phyloP scores from a whole-genome alignment of 805 yeast species.

The Ogataea parapolymorpha region DNA sequence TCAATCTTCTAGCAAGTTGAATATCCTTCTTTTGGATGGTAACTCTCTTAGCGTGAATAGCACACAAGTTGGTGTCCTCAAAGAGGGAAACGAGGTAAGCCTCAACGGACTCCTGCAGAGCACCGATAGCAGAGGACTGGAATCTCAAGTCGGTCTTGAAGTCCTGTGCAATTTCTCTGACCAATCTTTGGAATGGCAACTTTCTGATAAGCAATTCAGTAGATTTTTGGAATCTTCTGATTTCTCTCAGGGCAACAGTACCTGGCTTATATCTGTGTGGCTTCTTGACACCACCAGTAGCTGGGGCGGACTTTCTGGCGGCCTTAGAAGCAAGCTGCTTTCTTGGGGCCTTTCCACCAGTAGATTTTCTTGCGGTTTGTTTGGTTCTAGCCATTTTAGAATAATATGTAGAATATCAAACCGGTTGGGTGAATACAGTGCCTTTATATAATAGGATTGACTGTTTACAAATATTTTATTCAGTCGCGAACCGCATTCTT shows the following conservation, averaged over 20 bases:
- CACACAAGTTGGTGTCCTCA: conserved; percentile 98
- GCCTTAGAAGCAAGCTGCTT: conserved; percentile 89
- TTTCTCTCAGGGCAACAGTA: conserved; percentile 94
- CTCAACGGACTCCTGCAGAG: conserved; percentile 97
- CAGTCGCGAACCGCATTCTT: conserved; percentile 1
- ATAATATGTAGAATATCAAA: conserved; percentile 6
- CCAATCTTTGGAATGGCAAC: conserved; percentile 96
- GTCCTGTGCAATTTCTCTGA: conserved; percentile 93
- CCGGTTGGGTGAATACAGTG: conserved; percentile 8
- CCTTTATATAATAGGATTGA: conserved; percentile 9
- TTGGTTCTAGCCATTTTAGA: conserved; percentile 82
- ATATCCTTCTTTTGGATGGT: conserved; percentile 98
- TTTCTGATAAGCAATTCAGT: conserved; percentile 94
- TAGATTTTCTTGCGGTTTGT: conserved; percentile 92
- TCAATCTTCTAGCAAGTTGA: conserved; percentile 95
- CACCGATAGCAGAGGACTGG: conserved; percentile 97
- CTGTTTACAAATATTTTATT: conserved; percentile 7
- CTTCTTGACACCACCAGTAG: conserved; percentile 89
- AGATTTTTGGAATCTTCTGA: conserved; percentile 95
- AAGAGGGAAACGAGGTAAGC: conserved; percentile 94
- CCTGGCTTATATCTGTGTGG: conserved; percentile 98
- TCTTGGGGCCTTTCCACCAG: conserved; percentile 97
- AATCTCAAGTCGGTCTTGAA: conserved; percentile 91
- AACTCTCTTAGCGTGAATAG: conserved; percentile 98
- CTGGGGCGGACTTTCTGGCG: conserved; percentile 91